A percentile compares a stretch with the other conserved stretches of the same genome.
phyloP scores from a whole-genome alignment of 2,329 filamentous ascomycete species.

The Colletotrichum horii region DNA sequence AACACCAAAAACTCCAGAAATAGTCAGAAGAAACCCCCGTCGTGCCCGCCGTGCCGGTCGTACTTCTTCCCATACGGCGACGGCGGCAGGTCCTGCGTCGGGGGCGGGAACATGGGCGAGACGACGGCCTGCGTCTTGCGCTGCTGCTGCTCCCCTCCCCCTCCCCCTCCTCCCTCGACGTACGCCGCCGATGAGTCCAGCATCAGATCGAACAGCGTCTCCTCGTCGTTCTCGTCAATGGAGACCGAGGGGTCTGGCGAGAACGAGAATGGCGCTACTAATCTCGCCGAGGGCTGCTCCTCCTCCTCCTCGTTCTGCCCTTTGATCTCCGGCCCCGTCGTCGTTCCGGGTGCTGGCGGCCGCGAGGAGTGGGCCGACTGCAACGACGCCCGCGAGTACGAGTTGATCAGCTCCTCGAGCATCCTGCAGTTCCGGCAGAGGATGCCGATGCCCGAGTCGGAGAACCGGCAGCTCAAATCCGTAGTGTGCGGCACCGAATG shows the following conservation, averaged over 20 bases:
- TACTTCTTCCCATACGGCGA: neutral
- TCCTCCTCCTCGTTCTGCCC: neutral
- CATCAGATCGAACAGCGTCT: slow-evolving; percentile 16
- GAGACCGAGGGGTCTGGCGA: neutral
- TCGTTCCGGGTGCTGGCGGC: neutral
- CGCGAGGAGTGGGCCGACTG: neutral
- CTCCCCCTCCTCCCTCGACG: neutral
- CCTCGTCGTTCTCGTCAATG: slow-evolving; percentile 16
- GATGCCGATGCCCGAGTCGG: slow-evolving; percentile 17
- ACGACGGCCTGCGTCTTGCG: neutral
- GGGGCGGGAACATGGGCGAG: slow-evolving; percentile 7
- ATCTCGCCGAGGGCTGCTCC: neutral
- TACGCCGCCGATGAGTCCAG: slow-evolving; percentile 10
- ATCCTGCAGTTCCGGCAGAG: slow-evolving; percentile 12
- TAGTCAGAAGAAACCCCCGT: slow-evolving; percentile 6
- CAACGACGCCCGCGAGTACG: slow-evolving; percentile 11
- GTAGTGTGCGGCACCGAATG: neutral
- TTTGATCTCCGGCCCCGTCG: neutral
- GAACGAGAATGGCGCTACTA: neutral
- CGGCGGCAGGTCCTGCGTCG: neutral
- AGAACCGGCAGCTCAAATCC: slow-evolving; percentile 7
- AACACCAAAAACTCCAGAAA: neutral
- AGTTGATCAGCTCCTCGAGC: slow-evolving; percentile 17
- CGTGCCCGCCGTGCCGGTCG: neutral
- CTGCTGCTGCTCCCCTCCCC: neutral